Base-by-base conservation (phyloP, 495 filamentous ascomycete genomes). In the Usnea hakonensis region DNA sequence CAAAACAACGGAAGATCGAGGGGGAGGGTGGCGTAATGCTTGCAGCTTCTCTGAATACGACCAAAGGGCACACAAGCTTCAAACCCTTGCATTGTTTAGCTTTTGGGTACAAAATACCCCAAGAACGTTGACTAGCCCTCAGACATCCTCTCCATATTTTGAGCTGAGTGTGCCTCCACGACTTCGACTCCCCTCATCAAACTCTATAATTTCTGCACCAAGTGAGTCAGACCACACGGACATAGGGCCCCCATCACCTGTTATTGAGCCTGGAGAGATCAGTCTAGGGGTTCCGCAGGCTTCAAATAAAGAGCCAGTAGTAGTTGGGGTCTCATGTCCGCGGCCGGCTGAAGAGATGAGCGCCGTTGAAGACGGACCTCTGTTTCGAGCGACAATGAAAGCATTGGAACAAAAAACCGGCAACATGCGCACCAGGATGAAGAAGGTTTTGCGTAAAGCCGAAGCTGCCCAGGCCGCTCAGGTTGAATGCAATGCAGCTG, bases 41-140 rank as follows among this genome's bases (percentile, higher is more conserved):
- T 97, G 94, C 80, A 96, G 91, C 68, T 94, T 98, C 71, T 83
- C 96, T 67, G 94, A 97, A 72, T 98, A 98, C 73, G 91, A 98
- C 67, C 89, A 93, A 70, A 84, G 91, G 63, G 89, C 91, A 21
- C 94, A 98, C 73, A 85, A 89, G 48, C 73, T 98, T 57, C 84
- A 92, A 61, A 92, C 91, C 13, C 81, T 98, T 53, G 91, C 90
- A 1, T 88, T 83, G 66, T 96, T 98, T 74, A 91, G 89, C 17
- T 97, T 97, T 71, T 97, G 90, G 87, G 91, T 97, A 60, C 83
- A 92, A 55, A 95, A 89, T 83, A 78, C 73, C 33, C 65, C 67
- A 46, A 74, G 73, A 50, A 36, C 53, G 19, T 46, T 73, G 23
- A 72, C 71, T 13, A 75, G 73, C 56, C 73, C 76, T 28, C 78